Evolutionary conservation across 352 stramenopile genomes (phyloP).

Genomic region (Globisporangium abappressorium): DNA sequence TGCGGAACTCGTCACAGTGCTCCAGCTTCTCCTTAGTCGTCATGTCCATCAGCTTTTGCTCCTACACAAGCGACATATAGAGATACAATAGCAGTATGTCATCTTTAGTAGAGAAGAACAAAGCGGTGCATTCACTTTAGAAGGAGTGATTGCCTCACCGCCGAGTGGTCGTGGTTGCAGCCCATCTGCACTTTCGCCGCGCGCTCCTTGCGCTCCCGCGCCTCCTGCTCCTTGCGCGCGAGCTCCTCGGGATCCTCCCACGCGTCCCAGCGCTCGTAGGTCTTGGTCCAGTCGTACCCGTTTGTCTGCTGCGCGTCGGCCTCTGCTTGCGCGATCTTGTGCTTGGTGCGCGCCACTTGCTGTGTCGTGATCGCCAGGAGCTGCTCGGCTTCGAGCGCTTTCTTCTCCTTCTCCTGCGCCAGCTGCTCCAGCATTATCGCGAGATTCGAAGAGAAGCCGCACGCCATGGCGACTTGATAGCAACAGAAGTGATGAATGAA

Average conservation of each 20-base stretch:
- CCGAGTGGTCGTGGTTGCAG: slow-evolving; percentile 86
- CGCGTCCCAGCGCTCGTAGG: slow-evolving; percentile 78
- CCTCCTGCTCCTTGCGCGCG: slow-evolving; percentile 54
- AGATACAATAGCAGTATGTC: not conserved
- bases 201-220: slow-evolving; percentile 58
- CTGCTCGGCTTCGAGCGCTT: slow-evolving; percentile 32
- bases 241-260: slow-evolving; percentile 83
- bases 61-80: slow-evolving; percentile 13
- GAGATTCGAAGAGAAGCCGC: slow-evolving; percentile 62
- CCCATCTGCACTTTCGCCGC: slow-evolving; percentile 41
- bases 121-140: not conserved
- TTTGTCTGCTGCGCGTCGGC: slow-evolving; percentile 15
- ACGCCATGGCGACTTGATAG: slow-evolving; percentile 42
- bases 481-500: too few species aligned
- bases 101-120: not conserved
- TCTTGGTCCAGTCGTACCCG: slow-evolving; percentile 67
- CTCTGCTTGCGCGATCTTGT: slow-evolving; percentile 29
- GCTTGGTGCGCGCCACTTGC: slow-evolving; percentile 38
- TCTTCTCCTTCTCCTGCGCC: slow-evolving; percentile 54
- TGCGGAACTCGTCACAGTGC: slow-evolving; percentile 63
- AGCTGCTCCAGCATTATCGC: slow-evolving; percentile 66
- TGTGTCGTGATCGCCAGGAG: slow-evolving; percentile 33
- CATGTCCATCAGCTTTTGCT: slow-evolving; percentile 89
- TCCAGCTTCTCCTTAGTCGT: slow-evolving; percentile 54
- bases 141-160: slow-evolving; percentile 14